Conservation (phyloP, 2,329 filamentous ascomycete genomes). For the Neonectria magnoliae region DNA sequence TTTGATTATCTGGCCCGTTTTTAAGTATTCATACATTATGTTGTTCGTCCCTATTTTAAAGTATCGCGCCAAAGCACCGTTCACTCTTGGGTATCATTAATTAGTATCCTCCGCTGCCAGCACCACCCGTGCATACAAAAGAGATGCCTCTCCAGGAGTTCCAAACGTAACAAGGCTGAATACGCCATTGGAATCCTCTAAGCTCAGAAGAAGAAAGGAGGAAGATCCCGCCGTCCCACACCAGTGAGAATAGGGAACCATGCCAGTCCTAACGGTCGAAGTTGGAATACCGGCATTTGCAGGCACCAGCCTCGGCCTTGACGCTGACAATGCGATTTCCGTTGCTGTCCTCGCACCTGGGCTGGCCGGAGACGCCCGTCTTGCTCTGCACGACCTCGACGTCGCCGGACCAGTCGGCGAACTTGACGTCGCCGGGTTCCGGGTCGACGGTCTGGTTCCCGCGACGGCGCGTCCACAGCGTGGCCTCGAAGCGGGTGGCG, state of each 20-base stretch:
- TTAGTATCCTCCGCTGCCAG: conserved; percentile 1
- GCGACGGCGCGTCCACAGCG: conserved; percentile 65
- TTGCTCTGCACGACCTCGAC: conserved; percentile 65
- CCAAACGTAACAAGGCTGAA: not conserved
- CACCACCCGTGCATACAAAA: conserved; percentile 6
- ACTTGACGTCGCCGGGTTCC: conserved; percentile 37
- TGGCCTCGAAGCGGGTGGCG: conserved; percentile 63
- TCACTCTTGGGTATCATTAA: conserved; percentile 21
- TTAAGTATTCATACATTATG: conserved; percentile 3
- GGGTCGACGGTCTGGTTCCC: conserved; percentile 34
- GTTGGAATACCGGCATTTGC: conserved; percentile 53
- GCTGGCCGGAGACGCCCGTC: conserved; percentile 51
- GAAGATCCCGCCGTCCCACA: not conserved
- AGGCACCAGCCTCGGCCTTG: conserved; percentile 49
- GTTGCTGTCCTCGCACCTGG: conserved; percentile 60
- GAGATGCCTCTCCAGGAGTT: not conserved
- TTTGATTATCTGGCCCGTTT: not conserved
- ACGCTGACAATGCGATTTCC: conserved; percentile 51
- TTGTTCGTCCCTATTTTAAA: not conserved
- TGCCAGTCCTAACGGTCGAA: conserved; percentile 34
- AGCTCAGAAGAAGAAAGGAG: not conserved
- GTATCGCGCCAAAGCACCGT: not conserved
- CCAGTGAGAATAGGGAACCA: not conserved
- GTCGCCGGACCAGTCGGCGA: conserved; percentile 65
- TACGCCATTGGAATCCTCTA: not conserved